phyloP scores from a whole-genome alignment of 495 filamentous ascomycete species.

The Penicillium parvum region DNA sequence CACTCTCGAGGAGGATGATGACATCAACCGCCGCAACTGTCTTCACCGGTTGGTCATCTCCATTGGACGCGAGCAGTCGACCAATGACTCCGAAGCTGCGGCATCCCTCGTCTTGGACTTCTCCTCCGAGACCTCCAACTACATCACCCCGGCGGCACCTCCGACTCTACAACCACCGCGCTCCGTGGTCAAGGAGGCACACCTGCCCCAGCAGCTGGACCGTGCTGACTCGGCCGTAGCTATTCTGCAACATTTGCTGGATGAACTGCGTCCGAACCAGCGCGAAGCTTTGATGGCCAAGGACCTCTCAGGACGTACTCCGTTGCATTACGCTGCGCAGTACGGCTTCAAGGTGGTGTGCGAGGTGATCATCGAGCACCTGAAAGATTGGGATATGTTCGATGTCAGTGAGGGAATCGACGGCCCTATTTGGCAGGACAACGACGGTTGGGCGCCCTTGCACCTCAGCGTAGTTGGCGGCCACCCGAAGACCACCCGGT shows the following conservation, averaged over 20 bases:
- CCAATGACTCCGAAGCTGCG: constrained; percentile 44
- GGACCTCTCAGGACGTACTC: constrained; percentile 79
- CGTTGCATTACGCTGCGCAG: constrained; percentile 92
- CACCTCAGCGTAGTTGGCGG: constrained; percentile 91
- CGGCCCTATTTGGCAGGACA: constrained; percentile 80
- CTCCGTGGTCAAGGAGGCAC: constrained; percentile 49
- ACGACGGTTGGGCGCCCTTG: constrained; percentile 84
- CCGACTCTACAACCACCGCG: constrained; percentile 58
- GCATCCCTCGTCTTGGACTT: constrained; percentile 45
- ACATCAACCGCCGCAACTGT: constrained; percentile 90
- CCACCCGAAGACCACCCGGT: constrained; percentile 77
- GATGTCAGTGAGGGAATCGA: constrained; percentile 81
- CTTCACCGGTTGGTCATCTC: constrained; percentile 88
- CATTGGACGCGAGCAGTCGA: constrained; percentile 74
- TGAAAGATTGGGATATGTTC: constrained; percentile 86
- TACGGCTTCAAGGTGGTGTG: constrained; percentile 88
- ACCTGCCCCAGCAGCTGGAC: constrained; percentile 56
- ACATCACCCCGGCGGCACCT: constrained; percentile 71
- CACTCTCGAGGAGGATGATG: constrained; percentile 76
- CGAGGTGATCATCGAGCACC: constrained; percentile 77
- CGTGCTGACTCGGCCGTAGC: constrained; percentile 70
- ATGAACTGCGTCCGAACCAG: constrained; percentile 64
- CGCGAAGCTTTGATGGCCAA: constrained; percentile 59
- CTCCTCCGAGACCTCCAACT: constrained; percentile 53
- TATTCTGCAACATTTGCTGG: constrained; percentile 69